These are phyloP conservation scores for Corymbia maculata DNA, from an alignment of 345 rosid genomes.

Conservation along the genomic window DNA sequence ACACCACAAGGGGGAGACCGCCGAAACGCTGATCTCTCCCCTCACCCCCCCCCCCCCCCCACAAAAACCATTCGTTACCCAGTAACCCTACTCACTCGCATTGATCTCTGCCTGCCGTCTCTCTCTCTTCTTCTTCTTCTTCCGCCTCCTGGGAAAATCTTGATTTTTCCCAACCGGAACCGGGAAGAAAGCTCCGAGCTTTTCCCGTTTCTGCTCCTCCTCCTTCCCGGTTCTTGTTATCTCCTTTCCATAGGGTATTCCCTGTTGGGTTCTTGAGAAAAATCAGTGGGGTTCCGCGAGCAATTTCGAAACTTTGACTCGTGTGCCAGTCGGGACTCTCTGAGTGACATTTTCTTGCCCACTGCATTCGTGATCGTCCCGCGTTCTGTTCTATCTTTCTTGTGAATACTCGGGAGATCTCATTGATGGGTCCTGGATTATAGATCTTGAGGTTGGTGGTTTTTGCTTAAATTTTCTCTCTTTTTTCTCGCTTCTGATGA, in stretches of 20 bases:
- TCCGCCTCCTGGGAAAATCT: neutral
- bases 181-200: neutral
- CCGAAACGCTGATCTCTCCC: neutral
- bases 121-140: neutral
- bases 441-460: constrained; percentile 3
- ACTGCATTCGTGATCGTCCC: neutral
- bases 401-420: neutral
- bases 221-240: neutral
- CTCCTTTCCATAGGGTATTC: neutral
- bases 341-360: neutral
- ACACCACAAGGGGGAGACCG: neutral
- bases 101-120: neutral
- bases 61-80: neutral
- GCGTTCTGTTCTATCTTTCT: neutral
- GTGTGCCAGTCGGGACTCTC: neutral
- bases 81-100: neutral
- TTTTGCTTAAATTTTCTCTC: neutral
- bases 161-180: neutral
- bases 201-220: neutral
- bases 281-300: neutral
- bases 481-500: neutral
- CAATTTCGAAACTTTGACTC: neutral
- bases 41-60: neutral
- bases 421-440: neutral
- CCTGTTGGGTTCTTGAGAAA: neutral